A percentile compares a stretch with the other conserved stretches of the same genome.
Conservation (phyloP, 306 rosid genomes). For the Dryas alaskensis region DNA sequence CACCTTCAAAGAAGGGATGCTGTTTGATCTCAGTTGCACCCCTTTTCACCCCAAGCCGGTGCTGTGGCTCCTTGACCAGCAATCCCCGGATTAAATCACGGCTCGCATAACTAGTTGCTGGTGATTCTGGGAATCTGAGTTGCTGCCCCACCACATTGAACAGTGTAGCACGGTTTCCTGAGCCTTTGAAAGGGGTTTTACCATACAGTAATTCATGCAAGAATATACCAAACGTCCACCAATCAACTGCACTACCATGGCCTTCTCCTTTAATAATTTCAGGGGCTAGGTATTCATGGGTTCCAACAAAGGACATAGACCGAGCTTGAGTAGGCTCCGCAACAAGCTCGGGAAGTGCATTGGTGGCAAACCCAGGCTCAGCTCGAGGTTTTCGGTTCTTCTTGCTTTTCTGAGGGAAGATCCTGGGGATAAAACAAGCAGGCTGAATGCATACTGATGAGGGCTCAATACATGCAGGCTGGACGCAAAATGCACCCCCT, state of each 20-base stretch:
- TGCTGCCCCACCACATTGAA: conserved; percentile 96
- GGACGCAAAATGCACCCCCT: conserved; percentile 87
- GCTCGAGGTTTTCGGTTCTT: conserved; percentile 56
- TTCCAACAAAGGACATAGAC: conserved; percentile 96
- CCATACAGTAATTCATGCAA: conserved; percentile 89
- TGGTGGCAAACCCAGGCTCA: conserved; percentile 58
- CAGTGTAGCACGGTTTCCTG: conserved; percentile 91
- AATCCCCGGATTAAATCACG: conserved; percentile 79
- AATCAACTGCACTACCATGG: conserved; percentile 98
- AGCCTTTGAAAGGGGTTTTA: conserved; percentile 96
- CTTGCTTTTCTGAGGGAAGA: conserved; percentile 84
- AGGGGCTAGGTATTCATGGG: conserved; percentile 97
- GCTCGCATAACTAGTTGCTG: conserved; percentile 72
- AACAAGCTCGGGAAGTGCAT: conserved; percentile 91
- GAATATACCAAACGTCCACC: conserved; percentile 99
- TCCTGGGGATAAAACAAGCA: conserved; percentile 78
- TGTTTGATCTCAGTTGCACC: conserved; percentile 95
- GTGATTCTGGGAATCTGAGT: conserved; percentile 74
- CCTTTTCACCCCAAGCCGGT: conserved; percentile 85
- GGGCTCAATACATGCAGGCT: conserved; percentile 94
- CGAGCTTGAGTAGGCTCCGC: conserved; percentile 96
- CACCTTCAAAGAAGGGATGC: conserved; percentile 91
- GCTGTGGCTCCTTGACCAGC: conserved; percentile 87
- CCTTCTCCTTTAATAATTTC: conserved; percentile 98
- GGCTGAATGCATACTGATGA: conserved; percentile 92